Evolutionary conservation across 208 protist species (phyloP).

Genomic region (Leishmania tarentolae): DNA sequence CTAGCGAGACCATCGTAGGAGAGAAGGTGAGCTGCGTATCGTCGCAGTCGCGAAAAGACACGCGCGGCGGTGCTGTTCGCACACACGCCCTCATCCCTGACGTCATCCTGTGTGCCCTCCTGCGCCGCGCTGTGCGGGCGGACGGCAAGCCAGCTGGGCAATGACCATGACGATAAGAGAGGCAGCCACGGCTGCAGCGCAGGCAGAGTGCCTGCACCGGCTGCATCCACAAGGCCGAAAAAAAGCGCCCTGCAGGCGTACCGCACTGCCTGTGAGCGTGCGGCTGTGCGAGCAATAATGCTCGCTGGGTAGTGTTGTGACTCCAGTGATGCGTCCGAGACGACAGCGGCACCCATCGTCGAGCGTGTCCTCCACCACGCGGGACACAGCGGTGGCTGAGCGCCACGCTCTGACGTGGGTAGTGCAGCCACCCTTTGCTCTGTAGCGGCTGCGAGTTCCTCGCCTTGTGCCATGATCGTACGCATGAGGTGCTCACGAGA

Average conservation of each 20-base stretch:
- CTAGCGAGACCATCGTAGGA: neutral
- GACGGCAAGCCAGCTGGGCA: neutral
- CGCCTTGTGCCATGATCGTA: neutral
- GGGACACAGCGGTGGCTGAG: slow-evolving; percentile 1
- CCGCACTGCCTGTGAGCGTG: neutral
- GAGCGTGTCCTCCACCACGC: slow-evolving; percentile 8
- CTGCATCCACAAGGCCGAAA: neutral
- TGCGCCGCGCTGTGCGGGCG: neutral
- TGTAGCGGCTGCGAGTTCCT: neutral
- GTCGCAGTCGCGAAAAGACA: slow-evolving; percentile 10
- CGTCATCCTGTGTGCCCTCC: neutral
- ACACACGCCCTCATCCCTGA: neutral
- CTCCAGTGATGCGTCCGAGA: neutral
- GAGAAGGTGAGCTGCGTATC: slow-evolving; percentile 18
- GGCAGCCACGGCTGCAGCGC: neutral
- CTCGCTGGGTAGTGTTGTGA: neutral
- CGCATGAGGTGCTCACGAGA: neutral
- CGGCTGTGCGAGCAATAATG: neutral
- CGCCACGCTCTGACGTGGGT: neutral
- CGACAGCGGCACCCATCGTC: neutral
- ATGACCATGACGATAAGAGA: neutral
- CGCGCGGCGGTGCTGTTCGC: neutral
- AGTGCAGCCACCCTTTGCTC: neutral
- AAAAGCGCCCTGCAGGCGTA: neutral
- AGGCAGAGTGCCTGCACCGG: neutral